Percentiles rank a stretch among this genome's conserved stretches.
phyloP scores from a whole-genome alignment of 73 alveolate species.

The Tetrahymena borealis region DNA sequence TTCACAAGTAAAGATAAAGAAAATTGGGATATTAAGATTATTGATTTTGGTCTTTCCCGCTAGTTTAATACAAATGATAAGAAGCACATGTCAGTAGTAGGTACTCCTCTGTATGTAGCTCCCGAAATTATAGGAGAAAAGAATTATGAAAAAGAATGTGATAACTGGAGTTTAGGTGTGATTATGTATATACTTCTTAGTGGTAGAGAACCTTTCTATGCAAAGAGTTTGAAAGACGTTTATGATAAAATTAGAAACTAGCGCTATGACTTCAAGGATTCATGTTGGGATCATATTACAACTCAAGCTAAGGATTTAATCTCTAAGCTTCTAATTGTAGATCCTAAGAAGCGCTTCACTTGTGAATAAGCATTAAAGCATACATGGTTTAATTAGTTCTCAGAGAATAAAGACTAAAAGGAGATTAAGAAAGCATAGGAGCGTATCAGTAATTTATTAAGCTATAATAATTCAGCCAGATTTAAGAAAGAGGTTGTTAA shows the following conservation, averaged over 20 bases:
- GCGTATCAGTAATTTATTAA: neutral
- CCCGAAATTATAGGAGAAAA: slow-evolving; percentile 51
- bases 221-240: slow-evolving; percentile 41
- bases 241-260: slow-evolving; percentile 26
- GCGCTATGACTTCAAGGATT: neutral
- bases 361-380: slow-evolving; percentile 86
- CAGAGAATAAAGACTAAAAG: neutral
- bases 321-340: slow-evolving; percentile 37
- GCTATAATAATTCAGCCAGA: neutral
- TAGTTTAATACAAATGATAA: slow-evolving; percentile 37
- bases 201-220: slow-evolving; percentile 63
- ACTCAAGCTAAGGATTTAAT: slow-evolving; percentile 3
- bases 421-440: neutral
- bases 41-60: slow-evolving; percentile 87
- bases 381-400: slow-evolving; percentile 65
- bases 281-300: neutral
- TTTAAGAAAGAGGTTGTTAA: neutral
- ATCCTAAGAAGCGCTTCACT: slow-evolving; percentile 78
- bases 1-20: slow-evolving; percentile 56
- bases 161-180: slow-evolving; percentile 73
- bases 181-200: slow-evolving; percentile 52
- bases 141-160: slow-evolving; percentile 62
- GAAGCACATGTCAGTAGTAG: slow-evolving; percentile 52
- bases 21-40: slow-evolving; percentile 70
- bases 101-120: slow-evolving; percentile 54